Conservation (phyloP, 441 rosid genomes). For the Omphalea diandra region DNA sequence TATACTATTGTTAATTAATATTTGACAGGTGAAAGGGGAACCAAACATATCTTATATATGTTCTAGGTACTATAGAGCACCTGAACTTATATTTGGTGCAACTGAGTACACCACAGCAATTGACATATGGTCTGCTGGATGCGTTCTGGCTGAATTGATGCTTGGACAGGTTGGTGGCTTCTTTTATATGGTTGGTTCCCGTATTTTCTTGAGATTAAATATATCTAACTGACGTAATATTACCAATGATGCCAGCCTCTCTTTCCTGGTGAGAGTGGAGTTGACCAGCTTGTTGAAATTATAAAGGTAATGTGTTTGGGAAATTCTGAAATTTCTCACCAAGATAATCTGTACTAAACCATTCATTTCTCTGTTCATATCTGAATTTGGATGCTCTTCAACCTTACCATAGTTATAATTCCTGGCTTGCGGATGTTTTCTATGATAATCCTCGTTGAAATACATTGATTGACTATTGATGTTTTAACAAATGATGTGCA, state of each 20-base stretch:
- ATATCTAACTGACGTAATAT: conserved; percentile 16
- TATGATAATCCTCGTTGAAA: background rate
- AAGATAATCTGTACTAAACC: background rate
- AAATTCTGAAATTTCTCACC: background rate
- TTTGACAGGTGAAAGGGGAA: conserved; percentile 84
- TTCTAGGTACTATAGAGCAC: conserved; percentile 96
- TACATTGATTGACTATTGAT: background rate
- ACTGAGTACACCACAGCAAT: conserved; percentile 93
- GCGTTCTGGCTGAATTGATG: conserved; percentile 88
- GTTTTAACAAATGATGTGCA: background rate
- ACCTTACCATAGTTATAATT: conserved; percentile 4
- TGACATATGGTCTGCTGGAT: conserved; percentile 98
- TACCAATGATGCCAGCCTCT: conserved; percentile 39
- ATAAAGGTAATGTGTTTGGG: conserved; percentile 62
- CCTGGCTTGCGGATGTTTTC: background rate
- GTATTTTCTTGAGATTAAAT: background rate
- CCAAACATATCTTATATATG: conserved; percentile 96
- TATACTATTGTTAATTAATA: conserved; percentile 14
- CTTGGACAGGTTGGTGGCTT: conserved; percentile 77
- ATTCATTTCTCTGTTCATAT: background rate
- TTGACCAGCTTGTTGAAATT: conserved; percentile 97
- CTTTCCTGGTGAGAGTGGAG: conserved; percentile 95
- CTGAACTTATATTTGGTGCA: conserved; percentile 95
- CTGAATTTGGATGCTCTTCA: background rate
- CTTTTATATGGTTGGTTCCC: background rate